Percentiles rank a stretch among this genome's conserved stretches.
Evolutionary conservation across 1,284 basidiomycete genomes (phyloP).

Genomic region (Pseudozyma tsukubaensis): DNA sequence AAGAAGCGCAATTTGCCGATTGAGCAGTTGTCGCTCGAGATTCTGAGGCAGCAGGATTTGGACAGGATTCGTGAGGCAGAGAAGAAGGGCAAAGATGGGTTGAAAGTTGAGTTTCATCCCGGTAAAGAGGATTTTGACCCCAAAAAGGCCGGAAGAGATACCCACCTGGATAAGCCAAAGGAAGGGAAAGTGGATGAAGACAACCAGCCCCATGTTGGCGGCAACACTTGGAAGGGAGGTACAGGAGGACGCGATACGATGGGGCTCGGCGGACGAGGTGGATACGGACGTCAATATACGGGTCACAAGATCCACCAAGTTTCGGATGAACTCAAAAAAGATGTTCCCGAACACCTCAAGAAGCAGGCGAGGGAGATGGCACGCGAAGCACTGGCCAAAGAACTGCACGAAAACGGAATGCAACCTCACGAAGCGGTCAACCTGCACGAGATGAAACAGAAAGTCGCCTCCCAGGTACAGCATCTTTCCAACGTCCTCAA

Average conservation of each 20-base stretch:
- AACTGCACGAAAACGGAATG: slow-evolving; percentile 66
- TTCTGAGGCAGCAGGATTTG: slow-evolving; percentile 48
- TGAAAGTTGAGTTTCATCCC: slow-evolving; percentile 52
- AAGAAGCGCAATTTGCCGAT: slow-evolving; percentile 60
- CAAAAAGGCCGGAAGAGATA: slow-evolving; percentile 48
- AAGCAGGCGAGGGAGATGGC: slow-evolving; percentile 69
- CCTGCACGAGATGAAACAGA: slow-evolving; percentile 62
- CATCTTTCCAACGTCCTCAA: slow-evolving; percentile 64
- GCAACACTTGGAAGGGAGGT: slow-evolving; percentile 69
- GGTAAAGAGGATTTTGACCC: slow-evolving; percentile 56
- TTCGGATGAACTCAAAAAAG: slow-evolving; percentile 63
- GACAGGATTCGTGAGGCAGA: slow-evolving; percentile 30
- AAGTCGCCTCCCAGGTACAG: slow-evolving; percentile 59
- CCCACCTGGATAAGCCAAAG: slow-evolving; percentile 65
- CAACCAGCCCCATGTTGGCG: slow-evolving; percentile 67
- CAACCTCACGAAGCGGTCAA: slow-evolving; percentile 64
- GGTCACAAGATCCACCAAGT: slow-evolving; percentile 69
- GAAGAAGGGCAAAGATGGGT: slow-evolving; percentile 36
- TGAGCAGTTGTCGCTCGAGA: slow-evolving; percentile 58
- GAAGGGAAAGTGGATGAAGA: slow-evolving; percentile 66
- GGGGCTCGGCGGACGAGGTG: slow-evolving; percentile 67
- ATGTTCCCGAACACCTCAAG: slow-evolving; percentile 68
- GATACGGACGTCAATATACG: slow-evolving; percentile 61
- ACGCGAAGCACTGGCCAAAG: slow-evolving; percentile 65
- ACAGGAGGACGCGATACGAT: slow-evolving; percentile 69